phyloP scores from a whole-genome alignment of 805 yeast genomes.

The Metschnikowia amazonensis region DNA sequence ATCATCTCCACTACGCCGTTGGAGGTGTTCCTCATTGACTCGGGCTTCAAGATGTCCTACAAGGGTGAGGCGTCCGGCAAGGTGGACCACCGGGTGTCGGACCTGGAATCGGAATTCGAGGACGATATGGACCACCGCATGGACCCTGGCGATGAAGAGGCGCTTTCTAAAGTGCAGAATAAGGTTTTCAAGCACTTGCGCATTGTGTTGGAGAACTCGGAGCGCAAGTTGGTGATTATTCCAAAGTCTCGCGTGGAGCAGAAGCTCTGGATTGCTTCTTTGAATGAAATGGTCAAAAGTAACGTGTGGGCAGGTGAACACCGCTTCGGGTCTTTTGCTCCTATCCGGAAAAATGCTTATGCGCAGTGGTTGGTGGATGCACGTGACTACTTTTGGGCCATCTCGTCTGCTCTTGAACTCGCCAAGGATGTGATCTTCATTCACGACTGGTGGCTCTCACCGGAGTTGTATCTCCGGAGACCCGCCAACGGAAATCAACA shows the following conservation, averaged over 20 bases:
- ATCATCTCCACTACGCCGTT: conserved; percentile 82
- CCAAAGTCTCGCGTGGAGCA: conserved; percentile 64
- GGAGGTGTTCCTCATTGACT: conserved; percentile 89
- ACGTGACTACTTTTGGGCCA: conserved; percentile 95
- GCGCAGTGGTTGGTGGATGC: conserved; percentile 98
- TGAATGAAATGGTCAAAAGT: conserved; percentile 61
- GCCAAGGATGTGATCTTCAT: conserved; percentile 91
- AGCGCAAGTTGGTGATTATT: conserved; percentile 69
- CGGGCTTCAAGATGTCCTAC: conserved; percentile 56
- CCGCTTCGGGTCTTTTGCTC: conserved; percentile 89
- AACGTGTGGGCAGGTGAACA: conserved; percentile 71
- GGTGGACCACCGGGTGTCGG: conserved; percentile 21
- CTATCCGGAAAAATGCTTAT: conserved; percentile 75
- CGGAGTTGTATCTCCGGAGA: conserved; percentile 87
- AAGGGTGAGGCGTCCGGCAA: conserved; percentile 36
- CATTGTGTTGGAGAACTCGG: conserved; percentile 64
- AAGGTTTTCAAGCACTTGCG: conserved; percentile 51
- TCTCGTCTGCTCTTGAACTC: conserved; percentile 85
- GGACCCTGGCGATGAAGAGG: conserved; percentile 18
- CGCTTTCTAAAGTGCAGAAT: conserved; percentile 26
- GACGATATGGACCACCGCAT: conserved; percentile 33
- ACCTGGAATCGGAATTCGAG: conserved; percentile 44
- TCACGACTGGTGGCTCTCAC: conserved; percentile 98
- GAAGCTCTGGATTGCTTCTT: conserved; percentile 70
- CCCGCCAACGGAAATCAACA: conserved; percentile 95